Base-by-base conservation (phyloP, 2,329 filamentous ascomycete genomes). In the Trichoderma afroharzianum region DNA sequence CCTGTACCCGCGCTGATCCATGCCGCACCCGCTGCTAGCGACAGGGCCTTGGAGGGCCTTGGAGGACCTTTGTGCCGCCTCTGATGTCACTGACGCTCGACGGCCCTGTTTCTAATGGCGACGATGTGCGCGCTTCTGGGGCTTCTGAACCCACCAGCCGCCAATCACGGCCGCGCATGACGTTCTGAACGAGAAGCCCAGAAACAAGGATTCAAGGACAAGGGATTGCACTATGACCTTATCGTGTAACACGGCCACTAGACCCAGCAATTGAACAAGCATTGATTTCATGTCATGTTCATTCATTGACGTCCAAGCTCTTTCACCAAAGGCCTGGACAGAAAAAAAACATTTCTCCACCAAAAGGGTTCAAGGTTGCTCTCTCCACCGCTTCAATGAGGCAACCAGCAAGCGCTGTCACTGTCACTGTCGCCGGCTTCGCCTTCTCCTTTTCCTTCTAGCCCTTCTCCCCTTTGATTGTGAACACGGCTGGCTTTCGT, bases 1-100 rank as follows among this genome's bases (percentile, higher is more conserved):
- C 59, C 57, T 70, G 58, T 70, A 63, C 68, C 68, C 68, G 68
- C 68, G 68, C 61, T 64, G 68, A 71, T 71, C 68, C 62, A 57
- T 71, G 68, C 68, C 68, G 57, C 62, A 58, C 68, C 68, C 68
- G 68, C 53, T 47, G 32, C 53, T 58, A n/a, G n/a, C n/a, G 47
- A 24, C 21, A 53, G 47, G 47, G 11, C 57, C 18, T 6, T 26
- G 26, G 50, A 66, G 61, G 61, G 32, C 50, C 36, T 6, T 26
- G 26, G 50, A 66, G 61, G 61, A 24, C 50, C 36, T 36, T 21
- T 58, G 68, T 47, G 21, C 30, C 62, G 70, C 70, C 70, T 71
- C 70, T 71, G 70, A 71, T 71, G 70, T 71, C 70, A 71, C 70
- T 30, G 64, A 36, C 33, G 70, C 70, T 43, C 39, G 39, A 43